A percentile compares a stretch with the other conserved stretches of the same genome.
Conservation (phyloP, 2,329 filamentous ascomycete species). For the Botrytis squamosa region DNA sequence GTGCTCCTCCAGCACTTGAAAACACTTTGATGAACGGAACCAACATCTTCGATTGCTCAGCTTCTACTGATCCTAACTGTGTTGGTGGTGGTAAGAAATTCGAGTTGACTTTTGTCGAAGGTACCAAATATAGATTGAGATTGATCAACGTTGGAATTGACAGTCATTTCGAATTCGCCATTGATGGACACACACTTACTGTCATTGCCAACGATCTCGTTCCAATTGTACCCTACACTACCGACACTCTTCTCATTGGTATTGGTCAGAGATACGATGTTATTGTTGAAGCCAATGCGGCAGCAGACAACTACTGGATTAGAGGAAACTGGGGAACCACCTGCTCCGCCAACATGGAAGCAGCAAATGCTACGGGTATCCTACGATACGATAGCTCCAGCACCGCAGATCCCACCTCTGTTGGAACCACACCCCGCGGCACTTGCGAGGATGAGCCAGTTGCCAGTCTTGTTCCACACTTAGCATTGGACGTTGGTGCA, state of each 20-base stretch:
- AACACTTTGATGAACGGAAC: conserved; percentile 39
- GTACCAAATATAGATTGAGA: conserved; percentile 45
- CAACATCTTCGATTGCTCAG: conserved; percentile 33
- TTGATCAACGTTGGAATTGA: conserved; percentile 48
- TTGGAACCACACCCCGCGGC: conserved; percentile 26
- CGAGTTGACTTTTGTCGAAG: conserved; percentile 37
- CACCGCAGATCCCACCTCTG: conserved; percentile 37
- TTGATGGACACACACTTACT: conserved; percentile 56
- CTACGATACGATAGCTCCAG: conserved; percentile 44
- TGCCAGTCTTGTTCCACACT: conserved; percentile 34
- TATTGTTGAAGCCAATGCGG: conserved; percentile 54
- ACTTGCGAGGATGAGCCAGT: conserved; percentile 38
- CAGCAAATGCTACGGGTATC: conserved; percentile 46
- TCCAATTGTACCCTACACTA: conserved; percentile 54
- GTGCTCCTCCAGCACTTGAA: conserved; percentile 31
- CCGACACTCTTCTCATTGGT: conserved; percentile 53
- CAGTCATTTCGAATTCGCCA: conserved; percentile 48
- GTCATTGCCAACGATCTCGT: conserved; percentile 61
- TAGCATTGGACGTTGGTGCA: conserved; percentile 32
- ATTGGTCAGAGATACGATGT: conserved; percentile 51
- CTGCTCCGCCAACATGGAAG: conserved; percentile 57
- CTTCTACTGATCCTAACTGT: conserved; percentile 29
- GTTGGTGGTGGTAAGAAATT: conserved; percentile 37
- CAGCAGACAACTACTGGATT: conserved; percentile 56
- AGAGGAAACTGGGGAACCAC: conserved; percentile 48